Percentiles rank a stretch among this genome's conserved stretches.
These are phyloP conservation scores for Vitis hybrid DNA, from an alignment of 177 flowering plant genomes.

Conservation along the genomic window DNA sequence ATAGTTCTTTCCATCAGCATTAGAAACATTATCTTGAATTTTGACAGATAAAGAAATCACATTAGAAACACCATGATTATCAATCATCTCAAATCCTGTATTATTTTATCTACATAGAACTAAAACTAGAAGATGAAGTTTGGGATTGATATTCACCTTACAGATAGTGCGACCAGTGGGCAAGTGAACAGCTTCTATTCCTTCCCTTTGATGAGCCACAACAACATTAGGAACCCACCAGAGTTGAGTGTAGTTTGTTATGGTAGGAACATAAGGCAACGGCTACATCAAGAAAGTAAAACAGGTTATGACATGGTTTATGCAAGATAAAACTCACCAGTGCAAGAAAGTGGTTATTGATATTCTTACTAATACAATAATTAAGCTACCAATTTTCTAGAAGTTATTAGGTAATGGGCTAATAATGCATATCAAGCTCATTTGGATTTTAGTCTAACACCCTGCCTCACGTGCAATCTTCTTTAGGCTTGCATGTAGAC, in stretches of 20 bases:
- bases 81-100: not conserved
- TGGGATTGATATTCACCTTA: slow-evolving; percentile 48
- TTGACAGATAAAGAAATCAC: too few species aligned
- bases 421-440: too few species aligned
- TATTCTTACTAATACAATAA: not conserved
- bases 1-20: too few species aligned
- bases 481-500: too few species aligned
- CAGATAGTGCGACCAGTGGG: slow-evolving; percentile 95
- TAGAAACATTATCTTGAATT: too few species aligned
- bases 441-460: too few species aligned
- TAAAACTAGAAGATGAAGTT: not conserved
- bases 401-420: too few species aligned
- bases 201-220: slow-evolving; percentile 96
- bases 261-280: slow-evolving; percentile 71
- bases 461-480: too few species aligned
- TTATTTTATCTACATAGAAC: not conserved
- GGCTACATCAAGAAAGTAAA: slow-evolving; percentile 50
- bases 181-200: slow-evolving; percentile 95
- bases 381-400: too few species aligned
- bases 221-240: slow-evolving; percentile 99
- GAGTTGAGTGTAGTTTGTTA: slow-evolving; percentile 88
- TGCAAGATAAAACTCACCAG: not conserved
- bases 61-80: too few species aligned
- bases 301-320: not conserved
- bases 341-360: not conserved